These are phyloP conservation scores for Pulveroboletus ravenelii DNA, from an alignment of 768 basidiomycete species.

Conservation along the genomic window DNA sequence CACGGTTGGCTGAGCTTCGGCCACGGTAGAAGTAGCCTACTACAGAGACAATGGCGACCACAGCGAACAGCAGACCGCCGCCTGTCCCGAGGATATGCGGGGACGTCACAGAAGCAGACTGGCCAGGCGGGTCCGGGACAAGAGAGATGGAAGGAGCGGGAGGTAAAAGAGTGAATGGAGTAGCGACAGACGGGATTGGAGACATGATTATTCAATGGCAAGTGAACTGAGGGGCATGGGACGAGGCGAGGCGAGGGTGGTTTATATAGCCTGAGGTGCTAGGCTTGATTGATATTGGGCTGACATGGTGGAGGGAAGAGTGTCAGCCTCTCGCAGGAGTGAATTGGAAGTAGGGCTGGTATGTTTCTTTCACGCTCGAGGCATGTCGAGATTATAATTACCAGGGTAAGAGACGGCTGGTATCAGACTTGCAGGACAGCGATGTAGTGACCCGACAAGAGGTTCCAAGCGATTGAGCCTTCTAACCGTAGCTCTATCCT, in stretches of 20 bases:
- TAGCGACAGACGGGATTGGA: no score
- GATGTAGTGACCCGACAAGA: not conserved
- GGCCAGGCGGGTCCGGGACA: not conserved
- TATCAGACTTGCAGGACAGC: not conserved
- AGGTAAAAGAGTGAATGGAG: not conserved
- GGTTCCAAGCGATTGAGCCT: no score
- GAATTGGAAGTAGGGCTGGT: not conserved
- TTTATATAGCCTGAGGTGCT: slow-evolving; percentile 9
- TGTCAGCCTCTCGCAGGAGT: slow-evolving; percentile 9
- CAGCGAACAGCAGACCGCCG: slow-evolving; percentile 13
- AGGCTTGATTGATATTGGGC: slow-evolving; percentile 4
- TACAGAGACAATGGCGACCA: slow-evolving; percentile 1
- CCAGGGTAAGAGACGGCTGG: not conserved
- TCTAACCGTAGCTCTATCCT: no score
- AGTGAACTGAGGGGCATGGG: no score
- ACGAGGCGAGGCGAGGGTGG: not conserved
- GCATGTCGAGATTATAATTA: not conserved
- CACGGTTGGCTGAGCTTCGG: not conserved
- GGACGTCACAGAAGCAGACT: not conserved
- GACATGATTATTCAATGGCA: no score
- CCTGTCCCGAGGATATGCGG: slow-evolving; percentile 3
- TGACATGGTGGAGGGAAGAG: not conserved
- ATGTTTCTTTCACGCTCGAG: not conserved
- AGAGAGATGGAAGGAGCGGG: no score
- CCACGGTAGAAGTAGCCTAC: slow-evolving; percentile 13